Evolutionary conservation across 768 basidiomycete species (phyloP).

Genomic region (Rhizopogon salebrosus): DNA sequence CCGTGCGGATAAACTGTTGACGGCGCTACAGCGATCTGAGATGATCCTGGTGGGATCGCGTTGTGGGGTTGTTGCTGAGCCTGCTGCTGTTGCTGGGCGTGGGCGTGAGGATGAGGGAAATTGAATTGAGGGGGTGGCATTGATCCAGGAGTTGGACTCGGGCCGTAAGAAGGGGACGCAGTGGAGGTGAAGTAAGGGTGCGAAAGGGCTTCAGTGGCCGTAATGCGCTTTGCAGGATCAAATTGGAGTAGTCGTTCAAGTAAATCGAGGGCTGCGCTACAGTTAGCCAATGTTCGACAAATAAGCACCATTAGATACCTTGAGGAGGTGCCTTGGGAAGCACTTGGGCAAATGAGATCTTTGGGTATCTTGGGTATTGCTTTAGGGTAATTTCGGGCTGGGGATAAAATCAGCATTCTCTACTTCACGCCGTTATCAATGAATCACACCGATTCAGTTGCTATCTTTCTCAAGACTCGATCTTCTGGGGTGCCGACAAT

Average conservation of each 20-base stretch:
- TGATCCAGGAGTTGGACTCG: constrained; percentile 40
- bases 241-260: constrained; percentile 94
- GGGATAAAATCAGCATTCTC: constrained; percentile 5
- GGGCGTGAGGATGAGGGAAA: constrained; percentile 58
- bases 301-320: constrained; percentile 37
- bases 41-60: constrained; percentile 28
- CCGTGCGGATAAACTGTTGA: constrained; percentile 21
- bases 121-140: constrained; percentile 68
- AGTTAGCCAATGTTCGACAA: constrained; percentile 3
- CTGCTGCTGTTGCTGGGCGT: constrained; percentile 44
- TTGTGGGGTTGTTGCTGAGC: constrained; percentile 31
- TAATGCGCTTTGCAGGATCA: constrained; percentile 87
- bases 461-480: constrained; percentile 80
- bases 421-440: not conserved
- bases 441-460: constrained; percentile 73
- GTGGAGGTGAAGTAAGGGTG: constrained; percentile 87
- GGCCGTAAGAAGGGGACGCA: constrained; percentile 26
- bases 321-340: constrained; percentile 82
- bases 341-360: constrained; percentile 74
- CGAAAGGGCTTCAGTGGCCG: constrained; percentile 84
- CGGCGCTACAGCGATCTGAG: not conserved
- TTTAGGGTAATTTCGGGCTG: constrained; percentile 83
- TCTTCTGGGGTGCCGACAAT: constrained; percentile 95
- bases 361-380: constrained; percentile 83
- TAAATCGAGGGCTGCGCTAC: constrained; percentile 70